These are phyloP conservation scores for Conticribra guillardii DNA, from an alignment of 108 stramenopile genomes.

Conservation along the genomic window DNA sequence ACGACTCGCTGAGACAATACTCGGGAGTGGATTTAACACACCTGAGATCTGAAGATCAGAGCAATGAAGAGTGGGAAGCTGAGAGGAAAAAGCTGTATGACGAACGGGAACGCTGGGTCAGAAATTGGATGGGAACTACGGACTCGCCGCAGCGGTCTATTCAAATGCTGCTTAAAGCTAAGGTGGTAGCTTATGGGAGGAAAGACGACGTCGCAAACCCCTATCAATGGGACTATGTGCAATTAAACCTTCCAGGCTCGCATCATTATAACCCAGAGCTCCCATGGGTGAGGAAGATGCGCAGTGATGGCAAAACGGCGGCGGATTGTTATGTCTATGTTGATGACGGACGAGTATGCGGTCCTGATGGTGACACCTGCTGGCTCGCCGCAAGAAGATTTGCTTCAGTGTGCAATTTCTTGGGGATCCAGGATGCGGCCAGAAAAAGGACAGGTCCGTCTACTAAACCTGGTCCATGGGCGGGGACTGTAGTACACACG, in stretches of 20 bases:
- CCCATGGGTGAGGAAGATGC: constrained; percentile 44
- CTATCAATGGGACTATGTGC: constrained; percentile 40
- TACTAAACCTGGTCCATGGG: constrained; percentile 52
- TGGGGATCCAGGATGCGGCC: constrained; percentile 55
- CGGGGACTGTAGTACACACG: constrained; percentile 26
- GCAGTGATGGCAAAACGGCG: constrained; percentile 30
- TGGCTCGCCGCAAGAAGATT: background rate
- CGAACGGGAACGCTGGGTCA: constrained; percentile 21
- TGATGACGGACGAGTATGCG: constrained; percentile 31
- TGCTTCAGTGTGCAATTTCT: background rate
- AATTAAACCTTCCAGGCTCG: constrained; percentile 47
- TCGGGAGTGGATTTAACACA: constrained; percentile 1
- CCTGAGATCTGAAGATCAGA: background rate
- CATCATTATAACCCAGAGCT: constrained; percentile 31
- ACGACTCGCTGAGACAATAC: background rate
- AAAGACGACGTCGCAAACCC: constrained; percentile 14
- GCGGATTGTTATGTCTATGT: constrained; percentile 36
- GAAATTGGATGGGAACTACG: too few relatives aligned
- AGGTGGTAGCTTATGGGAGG: constrained; percentile 29
- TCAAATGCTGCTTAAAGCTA: constrained; percentile 12
- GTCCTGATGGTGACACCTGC: background rate
- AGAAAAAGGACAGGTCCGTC: constrained; percentile 39
- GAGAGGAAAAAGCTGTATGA: background rate
- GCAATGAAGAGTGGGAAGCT: background rate
- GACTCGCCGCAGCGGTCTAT: constrained; percentile 5